Percentiles rank a stretch among this genome's conserved stretches.
Conservation (phyloP, 1,284 basidiomycete genomes). For the Testicularia cyperi region DNA sequence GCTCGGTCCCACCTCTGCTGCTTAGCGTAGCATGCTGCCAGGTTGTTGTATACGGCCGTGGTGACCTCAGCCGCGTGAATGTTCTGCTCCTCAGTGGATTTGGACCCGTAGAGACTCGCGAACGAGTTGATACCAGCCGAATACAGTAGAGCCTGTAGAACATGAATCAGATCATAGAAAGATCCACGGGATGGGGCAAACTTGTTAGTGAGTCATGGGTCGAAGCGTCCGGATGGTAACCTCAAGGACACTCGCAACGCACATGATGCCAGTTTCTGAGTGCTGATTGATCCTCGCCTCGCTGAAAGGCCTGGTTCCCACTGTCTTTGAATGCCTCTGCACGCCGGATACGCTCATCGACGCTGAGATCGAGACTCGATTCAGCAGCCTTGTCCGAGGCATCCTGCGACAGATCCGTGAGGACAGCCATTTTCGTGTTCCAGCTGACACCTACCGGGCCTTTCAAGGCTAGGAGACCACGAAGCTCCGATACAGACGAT, state of each 20-base stretch:
- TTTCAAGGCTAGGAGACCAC: too few species aligned
- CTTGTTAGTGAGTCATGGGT: too few species aligned
- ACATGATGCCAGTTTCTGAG: slow-evolving; percentile 38
- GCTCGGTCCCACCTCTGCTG: slow-evolving; percentile 34
- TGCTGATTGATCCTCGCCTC: slow-evolving; percentile 8
- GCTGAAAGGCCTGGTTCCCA: slow-evolving; percentile 26
- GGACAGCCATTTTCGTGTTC: too few species aligned
- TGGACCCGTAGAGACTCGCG: slow-evolving; percentile 26
- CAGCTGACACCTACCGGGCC: too few species aligned
- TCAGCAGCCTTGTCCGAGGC: neutral
- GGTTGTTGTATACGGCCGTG: slow-evolving; percentile 34
- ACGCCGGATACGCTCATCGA: slow-evolving; percentile 17
- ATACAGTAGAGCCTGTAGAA: slow-evolving; percentile 33
- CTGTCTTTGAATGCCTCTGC: slow-evolving; percentile 24
- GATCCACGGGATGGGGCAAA: too few species aligned
- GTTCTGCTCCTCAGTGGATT: slow-evolving; percentile 26
- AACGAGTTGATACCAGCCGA: slow-evolving; percentile 43
- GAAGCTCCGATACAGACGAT: too few species aligned
- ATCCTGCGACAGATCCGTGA: too few species aligned
- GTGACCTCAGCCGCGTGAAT: slow-evolving; percentile 19
- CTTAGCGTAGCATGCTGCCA: slow-evolving; percentile 35
- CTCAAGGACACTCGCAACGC: too few species aligned
- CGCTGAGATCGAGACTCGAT: slow-evolving; percentile 4
- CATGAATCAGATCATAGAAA: too few species aligned
- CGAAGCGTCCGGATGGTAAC: too few species aligned